Evolutionary conservation across 1,284 basidiomycete species (phyloP), one percentile per base, ranked within the genome.

Genomic region (Cryptococcus sp.): DNA sequence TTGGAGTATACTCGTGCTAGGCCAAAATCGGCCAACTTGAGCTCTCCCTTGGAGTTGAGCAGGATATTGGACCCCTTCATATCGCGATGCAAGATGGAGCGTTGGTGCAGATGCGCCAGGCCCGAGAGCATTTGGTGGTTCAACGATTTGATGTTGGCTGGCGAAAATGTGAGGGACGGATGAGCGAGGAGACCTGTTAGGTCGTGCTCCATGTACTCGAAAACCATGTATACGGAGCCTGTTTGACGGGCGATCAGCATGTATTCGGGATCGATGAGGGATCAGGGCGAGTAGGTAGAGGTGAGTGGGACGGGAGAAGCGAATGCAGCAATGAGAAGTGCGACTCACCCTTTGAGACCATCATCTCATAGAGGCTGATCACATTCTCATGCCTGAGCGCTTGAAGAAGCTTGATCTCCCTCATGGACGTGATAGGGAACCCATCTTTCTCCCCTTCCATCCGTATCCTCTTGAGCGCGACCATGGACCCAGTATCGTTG

Each of bases 161-260:
- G 83, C 1, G 85, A 84, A 73, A 99, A 97, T 46, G 75, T 81
- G 68, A 90, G 94, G 75, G 91, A 86, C 0, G 87, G 91, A 78
- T 98, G 94, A 1, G 92, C 90, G 15, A 99, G 83, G 54, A 99
- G 84, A 2, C 97, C 97, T 3, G 93, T 97, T 52, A 99, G 83
- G 74, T 99, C 96, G 77, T 99, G 95, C 72, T 99, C 93, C 91
- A 98, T 93, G 78, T 99, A 99, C 78, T 99, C 94, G 72, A 99
- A 93, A 27, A 99, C 95, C 94, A 99, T 99, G 79, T 94, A 97
- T 20, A 97, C 92, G 45, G 90, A 90, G 55, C 92, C 94, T 94
- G 66, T 16, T 0, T 7, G 4, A 53, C 50, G 19, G 52, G 55
- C 35, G 50, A 47, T n/a, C 42, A 45, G 42, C 42, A 45, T 5